These are phyloP conservation scores for Talaromyces amestolkiae DNA, from an alignment of 2,329 filamentous ascomycete genomes.

Conservation along the genomic window DNA sequence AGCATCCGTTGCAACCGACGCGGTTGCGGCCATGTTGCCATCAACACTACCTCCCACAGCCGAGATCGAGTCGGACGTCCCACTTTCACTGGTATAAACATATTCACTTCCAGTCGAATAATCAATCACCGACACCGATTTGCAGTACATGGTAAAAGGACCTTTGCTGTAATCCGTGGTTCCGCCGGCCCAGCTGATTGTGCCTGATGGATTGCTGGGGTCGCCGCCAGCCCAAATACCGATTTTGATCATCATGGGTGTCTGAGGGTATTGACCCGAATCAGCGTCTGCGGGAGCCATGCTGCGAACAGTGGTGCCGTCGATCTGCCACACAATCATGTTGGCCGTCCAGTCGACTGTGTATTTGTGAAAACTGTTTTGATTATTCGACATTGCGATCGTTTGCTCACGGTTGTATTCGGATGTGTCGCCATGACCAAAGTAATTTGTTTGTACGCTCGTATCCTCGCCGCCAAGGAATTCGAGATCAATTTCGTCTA, in stretches of 20 bases:
- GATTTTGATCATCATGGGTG: slow-evolving; percentile 91
- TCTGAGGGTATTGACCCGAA: slow-evolving; percentile 78
- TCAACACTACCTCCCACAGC: slow-evolving; percentile 77
- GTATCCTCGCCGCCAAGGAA: slow-evolving; percentile 77
- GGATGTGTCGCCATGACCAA: slow-evolving; percentile 83
- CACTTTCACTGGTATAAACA: slow-evolving; percentile 73
- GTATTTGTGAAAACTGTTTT: slow-evolving; percentile 78
- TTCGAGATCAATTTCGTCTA: slow-evolving; percentile 97
- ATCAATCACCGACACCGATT: slow-evolving; percentile 73
- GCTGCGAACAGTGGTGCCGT: slow-evolving; percentile 72
- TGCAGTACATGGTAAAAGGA: slow-evolving; percentile 82
- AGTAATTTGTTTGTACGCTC: slow-evolving; percentile 95
- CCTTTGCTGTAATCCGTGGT: slow-evolving; percentile 78
- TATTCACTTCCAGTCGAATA: slow-evolving; percentile 91
- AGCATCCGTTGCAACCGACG: slow-evolving; percentile 48
- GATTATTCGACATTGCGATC: slow-evolving; percentile 66
- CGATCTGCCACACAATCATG: slow-evolving; percentile 83
- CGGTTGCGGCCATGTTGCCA: slow-evolving; percentile 52
- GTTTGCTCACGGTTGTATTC: slow-evolving; percentile 86
- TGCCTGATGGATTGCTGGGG: slow-evolving; percentile 71
- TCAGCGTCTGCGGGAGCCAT: slow-evolving; percentile 68
- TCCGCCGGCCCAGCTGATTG: slow-evolving; percentile 83
- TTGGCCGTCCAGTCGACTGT: slow-evolving; percentile 85
- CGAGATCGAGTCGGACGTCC: slow-evolving; percentile 77
- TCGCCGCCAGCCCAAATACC: slow-evolving; percentile 93